These are phyloP conservation scores for Hymenoscyphus fraxineus DNA, from an alignment of 2,329 filamentous ascomycete species.

Conservation along the genomic window DNA sequence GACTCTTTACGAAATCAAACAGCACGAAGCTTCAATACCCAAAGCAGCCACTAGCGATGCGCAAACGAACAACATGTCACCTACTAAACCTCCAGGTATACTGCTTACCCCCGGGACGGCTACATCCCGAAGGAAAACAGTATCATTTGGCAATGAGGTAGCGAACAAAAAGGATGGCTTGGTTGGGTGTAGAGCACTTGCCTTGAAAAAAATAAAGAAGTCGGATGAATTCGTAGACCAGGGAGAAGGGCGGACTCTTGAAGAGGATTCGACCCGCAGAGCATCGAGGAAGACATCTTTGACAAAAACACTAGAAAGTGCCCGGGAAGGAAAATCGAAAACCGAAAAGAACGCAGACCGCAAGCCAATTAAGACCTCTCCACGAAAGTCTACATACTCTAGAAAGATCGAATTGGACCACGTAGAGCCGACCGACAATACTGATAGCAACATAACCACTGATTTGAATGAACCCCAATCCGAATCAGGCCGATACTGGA, in stretches of 20 bases:
- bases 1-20: slow-evolving; percentile 29
- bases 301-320: slow-evolving; percentile 45
- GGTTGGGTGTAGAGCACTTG: slow-evolving; percentile 9
- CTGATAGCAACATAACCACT: slow-evolving; percentile 60
- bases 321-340: slow-evolving; percentile 33
- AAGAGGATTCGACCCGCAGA: not conserved
- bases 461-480: slow-evolving; percentile 72
- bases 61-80: slow-evolving; percentile 32
- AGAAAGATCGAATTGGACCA: slow-evolving; percentile 20
- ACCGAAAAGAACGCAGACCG: not conserved
- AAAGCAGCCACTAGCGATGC: not conserved
- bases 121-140: slow-evolving; percentile 58
- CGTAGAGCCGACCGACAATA: slow-evolving; percentile 32
- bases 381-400: slow-evolving; percentile 3
- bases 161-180: slow-evolving; percentile 22
- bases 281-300: slow-evolving; percentile 37
- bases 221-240: slow-evolving; percentile 33
- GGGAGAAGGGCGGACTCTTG: slow-evolving; percentile 26
- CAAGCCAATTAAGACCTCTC: not conserved
- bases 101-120: slow-evolving; percentile 62
- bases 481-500: slow-evolving; percentile 76
- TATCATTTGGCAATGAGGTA: slow-evolving; percentile 60
- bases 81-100: slow-evolving; percentile 45
- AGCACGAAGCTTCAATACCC: slow-evolving; percentile 26
- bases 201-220: slow-evolving; percentile 26